A percentile compares a stretch with the other conserved stretches of the same genome.
Conservation (phyloP, 331 rosid species). For the Stylosanthes scabra region DNA sequence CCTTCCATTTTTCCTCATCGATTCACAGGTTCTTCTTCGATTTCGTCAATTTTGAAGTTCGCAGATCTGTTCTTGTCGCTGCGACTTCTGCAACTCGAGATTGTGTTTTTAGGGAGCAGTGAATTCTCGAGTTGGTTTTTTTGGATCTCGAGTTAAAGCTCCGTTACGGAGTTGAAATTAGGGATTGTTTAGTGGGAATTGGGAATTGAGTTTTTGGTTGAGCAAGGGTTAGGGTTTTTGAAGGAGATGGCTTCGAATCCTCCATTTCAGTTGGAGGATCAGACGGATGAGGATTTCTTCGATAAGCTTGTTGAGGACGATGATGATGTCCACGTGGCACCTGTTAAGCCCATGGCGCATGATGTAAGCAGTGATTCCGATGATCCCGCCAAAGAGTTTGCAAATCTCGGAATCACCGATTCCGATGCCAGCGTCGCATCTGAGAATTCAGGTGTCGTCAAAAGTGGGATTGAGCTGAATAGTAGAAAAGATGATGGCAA, state of each 20-base stretch:
- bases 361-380: constrained; percentile 53
- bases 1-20: neutral
- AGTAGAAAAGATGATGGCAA: constrained; percentile 38
- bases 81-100: constrained; percentile 22
- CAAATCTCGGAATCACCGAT: constrained; percentile 56
- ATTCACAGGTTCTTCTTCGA: constrained; percentile 32
- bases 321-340: constrained; percentile 52
- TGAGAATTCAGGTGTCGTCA: constrained; percentile 43
- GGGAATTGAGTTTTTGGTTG: neutral
- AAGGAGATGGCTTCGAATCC: constrained; percentile 83
- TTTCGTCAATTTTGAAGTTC: constrained; percentile 41
- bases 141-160: constrained; percentile 63
- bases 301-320: constrained; percentile 85
- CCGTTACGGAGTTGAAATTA: constrained; percentile 31
- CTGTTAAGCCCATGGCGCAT: constrained; percentile 34
- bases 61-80: constrained; percentile 46
- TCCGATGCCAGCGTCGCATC: constrained; percentile 35
- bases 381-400: constrained; percentile 60
- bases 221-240: constrained; percentile 43
- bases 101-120: constrained; percentile 35
- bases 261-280: constrained; percentile 94
- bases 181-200: constrained; percentile 28
- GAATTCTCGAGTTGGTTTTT: neutral
- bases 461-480: constrained; percentile 27
- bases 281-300: constrained; percentile 93